Evolutionary conservation across 805 yeast species (phyloP), one percentile per base, ranked within the genome.

Genomic region (Lipomyces japonicus): DNA sequence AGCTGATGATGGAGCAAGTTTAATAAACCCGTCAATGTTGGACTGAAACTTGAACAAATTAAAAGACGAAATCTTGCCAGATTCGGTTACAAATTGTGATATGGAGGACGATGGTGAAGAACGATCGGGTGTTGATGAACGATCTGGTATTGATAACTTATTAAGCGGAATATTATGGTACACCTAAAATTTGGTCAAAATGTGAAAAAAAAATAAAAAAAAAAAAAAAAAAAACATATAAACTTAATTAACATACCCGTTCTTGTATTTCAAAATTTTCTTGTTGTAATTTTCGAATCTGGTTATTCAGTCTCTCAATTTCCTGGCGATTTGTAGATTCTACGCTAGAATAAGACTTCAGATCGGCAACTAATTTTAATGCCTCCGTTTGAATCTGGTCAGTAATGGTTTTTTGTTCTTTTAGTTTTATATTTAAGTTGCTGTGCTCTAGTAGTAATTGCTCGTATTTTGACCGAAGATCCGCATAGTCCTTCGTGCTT

Each of bases 311-410:
- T 12, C 46, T 56, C 36, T 60, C 60, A 37, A 60, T 55, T 4
- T 61, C 44, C 4, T 56, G 53, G 40, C 50, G 23, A 4, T 48
- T 42, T 22, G 47, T 48, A 12, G 42, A 32, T 18, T 53, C 59
- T 43, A 52, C 55, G 39, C 61, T 60, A 5, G 72, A 64, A 30
- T 70, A 62, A 1, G 60, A 51, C n/a, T 70, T 62, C 73, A 71
- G 68, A 41, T 71, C 74, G 4, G 51, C 57, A 18, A 71, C 54
- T 41, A 68, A 65, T 22, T 45, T 59, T 6, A 64, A 55, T 1
- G 74, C 72, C 50, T 71, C 74, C 4, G 58, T 44, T 14, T 71
- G 63, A 12, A 71, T 71, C 49, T 65, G 67, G 25, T 68, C 71
- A 0, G 72, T 70, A 5, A 66, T 48, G 31, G 47, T 42, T 16